Conservation (phyloP, 1,139 yeast species). For the Yamadazyma oceani region DNA sequence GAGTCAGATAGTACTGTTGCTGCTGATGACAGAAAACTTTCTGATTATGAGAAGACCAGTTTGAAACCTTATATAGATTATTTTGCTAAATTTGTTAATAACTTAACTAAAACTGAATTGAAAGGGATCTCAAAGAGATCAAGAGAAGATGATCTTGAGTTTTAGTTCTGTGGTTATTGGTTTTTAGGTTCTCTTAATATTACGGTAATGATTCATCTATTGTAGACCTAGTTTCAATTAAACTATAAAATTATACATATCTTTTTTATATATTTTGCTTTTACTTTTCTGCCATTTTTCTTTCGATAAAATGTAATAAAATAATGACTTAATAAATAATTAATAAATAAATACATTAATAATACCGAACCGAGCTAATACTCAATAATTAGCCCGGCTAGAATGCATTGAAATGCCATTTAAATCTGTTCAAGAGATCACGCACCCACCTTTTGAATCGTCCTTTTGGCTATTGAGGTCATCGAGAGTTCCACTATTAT, state of each 20-base stretch:
- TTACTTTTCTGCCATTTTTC: too few relatives aligned
- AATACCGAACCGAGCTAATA: too few relatives aligned
- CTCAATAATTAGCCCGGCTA: too few relatives aligned
- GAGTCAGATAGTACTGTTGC: slow-evolving; percentile 20
- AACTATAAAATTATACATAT: too few relatives aligned
- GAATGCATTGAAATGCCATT: neutral
- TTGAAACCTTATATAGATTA: slow-evolving; percentile 73
- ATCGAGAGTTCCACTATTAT: slow-evolving; percentile 39
- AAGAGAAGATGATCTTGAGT: slow-evolving; percentile 37
- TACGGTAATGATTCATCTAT: too few relatives aligned
- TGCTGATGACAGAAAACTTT: slow-evolving; percentile 19
- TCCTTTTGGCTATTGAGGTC: slow-evolving; percentile 19
- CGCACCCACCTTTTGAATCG: neutral
- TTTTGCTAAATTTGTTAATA: slow-evolving; percentile 64
- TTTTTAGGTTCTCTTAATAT: neutral
- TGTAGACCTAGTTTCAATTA: too few relatives aligned
- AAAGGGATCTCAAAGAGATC: slow-evolving; percentile 45
- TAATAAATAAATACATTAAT: too few relatives aligned
- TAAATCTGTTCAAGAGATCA: neutral
- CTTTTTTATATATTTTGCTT: too few relatives aligned
- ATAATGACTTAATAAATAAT: too few relatives aligned
- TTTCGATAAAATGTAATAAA: too few relatives aligned
- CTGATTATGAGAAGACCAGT: slow-evolving; percentile 65
- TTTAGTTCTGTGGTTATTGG: slow-evolving; percentile 17
- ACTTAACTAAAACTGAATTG: slow-evolving; percentile 56